phyloP scores from a whole-genome alignment of 305 asterid genomes.

The Andrographis paniculata region DNA sequence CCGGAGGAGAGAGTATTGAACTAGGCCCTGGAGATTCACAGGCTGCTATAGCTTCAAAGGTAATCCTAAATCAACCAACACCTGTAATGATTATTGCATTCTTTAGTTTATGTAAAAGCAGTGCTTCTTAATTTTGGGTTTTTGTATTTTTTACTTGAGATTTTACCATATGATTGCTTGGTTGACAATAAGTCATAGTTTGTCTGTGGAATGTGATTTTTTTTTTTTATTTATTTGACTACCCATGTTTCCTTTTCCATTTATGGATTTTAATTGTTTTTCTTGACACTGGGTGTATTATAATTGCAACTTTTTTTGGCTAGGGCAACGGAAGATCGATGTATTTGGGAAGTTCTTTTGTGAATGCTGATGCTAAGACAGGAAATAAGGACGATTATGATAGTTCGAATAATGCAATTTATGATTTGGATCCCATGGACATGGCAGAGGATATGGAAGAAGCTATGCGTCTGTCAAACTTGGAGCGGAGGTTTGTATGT shows the following conservation, averaged over 20 bases:
- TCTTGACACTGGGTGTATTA: slow-evolving; percentile 19
- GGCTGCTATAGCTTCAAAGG: slow-evolving; percentile 47
- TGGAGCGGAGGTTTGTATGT: slow-evolving; percentile 98
- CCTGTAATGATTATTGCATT: slow-evolving; percentile 2
- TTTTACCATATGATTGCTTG: slow-evolving; percentile 1
- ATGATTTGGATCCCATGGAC: slow-evolving; percentile 86
- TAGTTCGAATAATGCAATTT: slow-evolving; percentile 38
- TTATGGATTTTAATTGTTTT: slow-evolving; percentile 12
- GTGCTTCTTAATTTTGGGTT: background rate
- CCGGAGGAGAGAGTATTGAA: slow-evolving; percentile 25
- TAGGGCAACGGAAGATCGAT: slow-evolving; percentile 66
- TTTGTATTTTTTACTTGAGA: background rate
- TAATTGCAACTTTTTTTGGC: slow-evolving; percentile 34
- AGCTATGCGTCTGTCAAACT: slow-evolving; percentile 91
- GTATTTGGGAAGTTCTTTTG: slow-evolving; percentile 65
- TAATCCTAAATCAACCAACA: slow-evolving; percentile 20
- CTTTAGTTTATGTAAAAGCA: background rate
- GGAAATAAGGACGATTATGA: slow-evolving; percentile 41
- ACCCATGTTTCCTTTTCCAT: slow-evolving; percentile 7
- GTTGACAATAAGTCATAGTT: background rate
- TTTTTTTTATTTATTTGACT: slow-evolving; percentile 6
- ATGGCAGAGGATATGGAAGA: slow-evolving; percentile 98
- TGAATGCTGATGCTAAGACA: slow-evolving; percentile 51
- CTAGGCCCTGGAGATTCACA: slow-evolving; percentile 72
- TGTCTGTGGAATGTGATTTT: background rate